Percentiles rank a stretch among this genome's conserved stretches.
These are phyloP conservation scores for Aethionema arabicum DNA, from an alignment of 345 rosid genomes.

Conservation along the genomic window DNA sequence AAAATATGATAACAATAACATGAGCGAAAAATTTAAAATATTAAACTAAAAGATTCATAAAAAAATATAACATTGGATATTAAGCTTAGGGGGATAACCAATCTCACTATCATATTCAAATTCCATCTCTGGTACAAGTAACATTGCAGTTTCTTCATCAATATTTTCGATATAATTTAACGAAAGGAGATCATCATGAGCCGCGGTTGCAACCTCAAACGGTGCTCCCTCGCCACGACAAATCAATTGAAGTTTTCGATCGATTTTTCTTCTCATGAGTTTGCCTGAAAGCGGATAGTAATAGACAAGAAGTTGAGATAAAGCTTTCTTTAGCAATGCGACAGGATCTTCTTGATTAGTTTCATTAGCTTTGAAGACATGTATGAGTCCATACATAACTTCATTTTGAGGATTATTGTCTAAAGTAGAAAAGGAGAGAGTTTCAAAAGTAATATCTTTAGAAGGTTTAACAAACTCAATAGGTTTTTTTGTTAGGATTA, in stretches of 20 bases:
- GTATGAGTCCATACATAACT: slow-evolving; percentile 36
- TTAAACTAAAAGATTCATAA: too few relatives aligned
- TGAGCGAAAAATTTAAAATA: too few relatives aligned
- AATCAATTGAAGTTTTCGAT: slow-evolving; percentile 39
- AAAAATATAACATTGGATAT: too few relatives aligned
- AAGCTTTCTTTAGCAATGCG: slow-evolving; percentile 42
- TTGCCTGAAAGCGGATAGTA: slow-evolving; percentile 55
- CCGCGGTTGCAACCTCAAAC: slow-evolving; percentile 42
- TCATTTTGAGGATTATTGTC: slow-evolving; percentile 41
- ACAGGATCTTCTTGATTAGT: slow-evolving; percentile 23
- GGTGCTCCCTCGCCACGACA: slow-evolving; percentile 49
- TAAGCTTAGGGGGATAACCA: too few relatives aligned
- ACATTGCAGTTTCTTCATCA: slow-evolving; percentile 31
- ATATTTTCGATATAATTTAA: slow-evolving; percentile 42
- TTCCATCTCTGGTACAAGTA: slow-evolving; percentile 30
- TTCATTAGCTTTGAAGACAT: slow-evolving; percentile 39
- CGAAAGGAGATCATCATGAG: slow-evolving; percentile 38
- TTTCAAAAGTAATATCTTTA: slow-evolving; percentile 37
- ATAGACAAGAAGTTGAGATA: slow-evolving; percentile 47
- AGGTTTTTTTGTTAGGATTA: slow-evolving; percentile 15
- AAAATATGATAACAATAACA: too few relatives aligned
- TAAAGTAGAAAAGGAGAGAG: slow-evolving; percentile 44
- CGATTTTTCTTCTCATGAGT: slow-evolving; percentile 35
- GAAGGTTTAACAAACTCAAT: slow-evolving; percentile 41
- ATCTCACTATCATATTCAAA: slow-evolving; percentile 20